Conservation (phyloP, 305 asterid species). For the Solanum chacoense region DNA sequence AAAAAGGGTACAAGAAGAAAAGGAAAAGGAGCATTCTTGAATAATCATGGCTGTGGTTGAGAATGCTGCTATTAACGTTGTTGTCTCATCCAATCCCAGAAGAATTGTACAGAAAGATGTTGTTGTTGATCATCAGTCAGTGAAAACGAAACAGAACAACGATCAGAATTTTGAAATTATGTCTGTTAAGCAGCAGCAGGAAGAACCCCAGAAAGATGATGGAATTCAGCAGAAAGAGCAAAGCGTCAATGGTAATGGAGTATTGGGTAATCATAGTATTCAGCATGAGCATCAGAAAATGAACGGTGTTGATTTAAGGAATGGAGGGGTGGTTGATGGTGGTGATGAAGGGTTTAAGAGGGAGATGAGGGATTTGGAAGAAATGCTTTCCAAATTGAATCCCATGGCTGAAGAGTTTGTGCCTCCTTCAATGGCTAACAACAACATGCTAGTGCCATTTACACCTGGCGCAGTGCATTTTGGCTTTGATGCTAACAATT, state of each 20-base stretch:
- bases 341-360: conserved; percentile 53
- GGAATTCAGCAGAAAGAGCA: conserved; percentile 9
- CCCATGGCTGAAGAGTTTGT: conserved; percentile 92
- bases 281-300: background rate
- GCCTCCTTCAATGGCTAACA: conserved; percentile 51
- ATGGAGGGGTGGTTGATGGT: conserved; percentile 10
- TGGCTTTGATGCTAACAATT: conserved; percentile 52
- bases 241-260: conserved; percentile 31
- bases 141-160: background rate
- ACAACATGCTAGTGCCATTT: conserved; percentile 19
- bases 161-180: conserved; percentile 40
- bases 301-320: conserved; percentile 17
- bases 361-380: conserved; percentile 72
- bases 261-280: background rate
- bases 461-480: conserved; percentile 50
- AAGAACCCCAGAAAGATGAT: conserved; percentile 14
- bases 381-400: conserved; percentile 72
- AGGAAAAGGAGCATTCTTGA: conserved; percentile 1
- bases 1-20: background rate
- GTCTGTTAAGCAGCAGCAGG: background rate
- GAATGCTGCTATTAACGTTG: conserved; percentile 31
- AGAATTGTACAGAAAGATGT: conserved; percentile 28
- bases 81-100: conserved; percentile 21
- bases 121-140: conserved; percentile 19
- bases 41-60: conserved; percentile 89